Evolutionary conservation across 495 filamentous ascomycete species (phyloP), one percentile per base, ranked within the genome.

Genomic region (Hypoxylon fragiforme): DNA sequence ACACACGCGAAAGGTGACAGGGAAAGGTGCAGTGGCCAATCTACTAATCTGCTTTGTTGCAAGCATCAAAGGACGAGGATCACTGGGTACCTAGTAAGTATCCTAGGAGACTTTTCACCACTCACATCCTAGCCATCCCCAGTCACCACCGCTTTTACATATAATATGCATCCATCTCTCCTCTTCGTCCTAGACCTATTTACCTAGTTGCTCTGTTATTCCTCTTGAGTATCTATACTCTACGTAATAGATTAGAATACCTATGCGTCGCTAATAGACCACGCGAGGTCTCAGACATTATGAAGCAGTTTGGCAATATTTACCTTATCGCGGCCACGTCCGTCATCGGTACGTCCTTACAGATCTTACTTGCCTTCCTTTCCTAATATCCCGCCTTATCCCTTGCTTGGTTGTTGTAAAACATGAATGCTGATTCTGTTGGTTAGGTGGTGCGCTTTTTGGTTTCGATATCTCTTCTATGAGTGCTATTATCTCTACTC

Each of bases 391-490:
- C n/a, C n/a, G n/a, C n/a, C n/a, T n/a, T n/a, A n/a, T n/a, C n/a
- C n/a, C n/a, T n/a, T n/a, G n/a, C n/a, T n/a, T n/a, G n/a, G n/a
- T n/a, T n/a, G n/a, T n/a, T n/a, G n/a, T n/a, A n/a, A n/a, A n/a
- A n/a, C n/a, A 20, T 16, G 3, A 32, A 56, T 50, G 57, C 45
- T 70, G 41, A 62, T 24, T 80, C 48, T 28, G 2, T 15, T 26
- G 24, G 9, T 42, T 49, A 80, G 90, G 90, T 53, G 90, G 89
- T 67, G 85, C 81, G 39, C 79, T 92, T 13, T 92, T 95, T 57
- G 88, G 88, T 48, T 91, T 91, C 60, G 89, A 90, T 74, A 89
- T 91, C 67, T 80, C 80, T 50, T 89, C 86, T n/a, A 87, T 91
- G 87, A 86, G 81, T 13, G 88, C 87, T 41, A 88, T 89, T 57